Evolutionary conservation across 495 filamentous ascomycete genomes (phyloP).

Genomic region (Podospora pseudopauciseta): DNA sequence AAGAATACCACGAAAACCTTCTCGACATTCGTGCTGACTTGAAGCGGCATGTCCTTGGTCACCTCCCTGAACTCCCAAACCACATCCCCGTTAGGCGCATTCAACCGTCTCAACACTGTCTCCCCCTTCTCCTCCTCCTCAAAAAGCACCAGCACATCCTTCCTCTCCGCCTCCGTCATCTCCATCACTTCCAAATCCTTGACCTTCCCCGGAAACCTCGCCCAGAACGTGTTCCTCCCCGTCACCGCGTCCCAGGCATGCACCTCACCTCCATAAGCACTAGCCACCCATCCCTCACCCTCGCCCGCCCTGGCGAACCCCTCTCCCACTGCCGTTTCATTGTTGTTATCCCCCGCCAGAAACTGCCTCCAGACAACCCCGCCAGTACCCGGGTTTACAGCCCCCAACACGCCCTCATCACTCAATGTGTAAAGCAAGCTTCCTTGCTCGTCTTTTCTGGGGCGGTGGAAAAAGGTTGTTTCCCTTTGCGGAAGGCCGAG

Average conservation of each 20-base stretch:
- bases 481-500: conserved; percentile 75
- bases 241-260: conserved; percentile 80
- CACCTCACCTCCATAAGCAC: conserved; percentile 62
- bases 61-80: conserved; percentile 72
- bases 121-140: conserved; percentile 46
- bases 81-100: conserved; percentile 66
- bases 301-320: conserved; percentile 69
- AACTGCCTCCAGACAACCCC: conserved; percentile 79
- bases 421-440: conserved; percentile 89
- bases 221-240: conserved; percentile 74
- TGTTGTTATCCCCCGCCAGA: background rate
- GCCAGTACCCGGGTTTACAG: conserved; percentile 84
- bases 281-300: conserved; percentile 67
- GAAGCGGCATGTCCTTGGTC: conserved; percentile 68
- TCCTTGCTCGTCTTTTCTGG: conserved; percentile 72
- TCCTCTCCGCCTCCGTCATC: conserved; percentile 58
- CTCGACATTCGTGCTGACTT: conserved; percentile 70
- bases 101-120: conserved; percentile 64
- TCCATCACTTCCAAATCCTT: conserved; percentile 78
- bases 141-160: conserved; percentile 69
- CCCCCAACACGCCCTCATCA: conserved; percentile 74
- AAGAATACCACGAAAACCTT: conserved; percentile 75
- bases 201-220: conserved; percentile 54
- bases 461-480: conserved; percentile 93
- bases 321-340: background rate